A percentile compares a stretch with the other conserved stretches of the same genome.
Conservation (phyloP, 2,329 filamentous ascomycete species). For the Phyllosticta citribraziliensis region DNA sequence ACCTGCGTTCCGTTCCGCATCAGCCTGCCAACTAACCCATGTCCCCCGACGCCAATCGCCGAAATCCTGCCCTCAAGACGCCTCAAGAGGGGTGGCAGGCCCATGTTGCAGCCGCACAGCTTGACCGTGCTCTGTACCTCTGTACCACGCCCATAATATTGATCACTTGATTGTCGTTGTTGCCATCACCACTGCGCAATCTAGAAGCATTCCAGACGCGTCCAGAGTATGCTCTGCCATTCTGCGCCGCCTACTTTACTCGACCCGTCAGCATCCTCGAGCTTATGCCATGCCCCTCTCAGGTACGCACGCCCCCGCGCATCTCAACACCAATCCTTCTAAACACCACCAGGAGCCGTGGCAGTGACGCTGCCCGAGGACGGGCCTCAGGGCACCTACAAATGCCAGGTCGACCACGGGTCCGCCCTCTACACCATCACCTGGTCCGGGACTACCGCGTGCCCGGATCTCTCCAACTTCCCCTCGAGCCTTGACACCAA, state of each 20-base stretch:
- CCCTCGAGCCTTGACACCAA: not conserved
- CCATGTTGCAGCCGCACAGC: not conserved
- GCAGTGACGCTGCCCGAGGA: not conserved
- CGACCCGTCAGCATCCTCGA: too few species aligned
- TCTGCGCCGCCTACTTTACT: too few species aligned
- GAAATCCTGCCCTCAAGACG: not conserved
- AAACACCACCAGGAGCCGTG: not conserved
- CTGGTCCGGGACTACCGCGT: not conserved
- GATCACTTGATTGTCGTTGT: not conserved
- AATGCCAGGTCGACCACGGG: not conserved
- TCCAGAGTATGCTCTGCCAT: too few species aligned
- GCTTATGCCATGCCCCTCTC: too few species aligned
- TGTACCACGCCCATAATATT: not conserved
- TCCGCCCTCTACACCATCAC: not conserved
- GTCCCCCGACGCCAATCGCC: not conserved
- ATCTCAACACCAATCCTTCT: too few species aligned
- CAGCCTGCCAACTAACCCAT: too few species aligned
- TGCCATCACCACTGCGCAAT: not conserved
- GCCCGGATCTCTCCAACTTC: not conserved
- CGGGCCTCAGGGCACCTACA: not conserved
- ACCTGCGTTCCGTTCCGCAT: too few species aligned
- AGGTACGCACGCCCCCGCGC: too few species aligned
- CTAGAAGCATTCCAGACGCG: too few species aligned
- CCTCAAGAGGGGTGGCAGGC: conserved; percentile 6
- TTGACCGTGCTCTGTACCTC: not conserved